phyloP scores from a whole-genome alignment of 1,284 basidiomycete species.

The Ceratobasidium sp. region DNA sequence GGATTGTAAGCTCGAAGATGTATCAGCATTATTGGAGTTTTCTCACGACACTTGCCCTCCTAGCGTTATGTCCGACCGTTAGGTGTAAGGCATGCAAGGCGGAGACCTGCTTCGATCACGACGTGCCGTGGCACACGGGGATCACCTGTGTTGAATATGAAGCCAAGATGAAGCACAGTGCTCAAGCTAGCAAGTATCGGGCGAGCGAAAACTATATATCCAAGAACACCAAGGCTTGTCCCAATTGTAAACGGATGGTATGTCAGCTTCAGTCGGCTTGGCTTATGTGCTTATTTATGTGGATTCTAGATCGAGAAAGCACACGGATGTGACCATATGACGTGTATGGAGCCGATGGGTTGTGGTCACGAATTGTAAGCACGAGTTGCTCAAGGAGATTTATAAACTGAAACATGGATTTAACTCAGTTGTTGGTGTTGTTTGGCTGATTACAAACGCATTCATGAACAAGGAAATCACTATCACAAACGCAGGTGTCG shows the following conservation, averaged over 20 bases:
- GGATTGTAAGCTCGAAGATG: neutral
- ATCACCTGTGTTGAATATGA: constrained; percentile 18
- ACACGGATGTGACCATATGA: constrained; percentile 24
- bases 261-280: neutral
- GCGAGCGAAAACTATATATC: constrained; percentile 18
- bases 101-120: constrained; percentile 14
- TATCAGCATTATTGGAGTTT: neutral
- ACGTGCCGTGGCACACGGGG: constrained; percentile 4
- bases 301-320: constrained; percentile 13
- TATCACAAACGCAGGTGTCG: constrained; percentile 20
- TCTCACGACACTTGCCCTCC: neutral
- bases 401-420: neutral
- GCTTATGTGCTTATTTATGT: neutral
- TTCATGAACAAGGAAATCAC: constrained; percentile 23
- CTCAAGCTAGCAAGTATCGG: neutral
- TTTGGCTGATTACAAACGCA: constrained; percentile 19
- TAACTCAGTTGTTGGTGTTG: constrained; percentile 14
- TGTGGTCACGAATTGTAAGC: constrained; percentile 26
- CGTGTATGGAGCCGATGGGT: neutral
- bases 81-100: neutral
- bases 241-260: constrained; percentile 13
- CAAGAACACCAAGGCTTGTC: constrained; percentile 19
- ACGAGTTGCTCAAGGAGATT: neutral
- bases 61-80: constrained; percentile 19
- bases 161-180: neutral